Percentiles rank a stretch among this genome's conserved stretches.
Conservation (phyloP, 2,329 filamentous ascomycete species). For the Fusarium stilboides region DNA sequence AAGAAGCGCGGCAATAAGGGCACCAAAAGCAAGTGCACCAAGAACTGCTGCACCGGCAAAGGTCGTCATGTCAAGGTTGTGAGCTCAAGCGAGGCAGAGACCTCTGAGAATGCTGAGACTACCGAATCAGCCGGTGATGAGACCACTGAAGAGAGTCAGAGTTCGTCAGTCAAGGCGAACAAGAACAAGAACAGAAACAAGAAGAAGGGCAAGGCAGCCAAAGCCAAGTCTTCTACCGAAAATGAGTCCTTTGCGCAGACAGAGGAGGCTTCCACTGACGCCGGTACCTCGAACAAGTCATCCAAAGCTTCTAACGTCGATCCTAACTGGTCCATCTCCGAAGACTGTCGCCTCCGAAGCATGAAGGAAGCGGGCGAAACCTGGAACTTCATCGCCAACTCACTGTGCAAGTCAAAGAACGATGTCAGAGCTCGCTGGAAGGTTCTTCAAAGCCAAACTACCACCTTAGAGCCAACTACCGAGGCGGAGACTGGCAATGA, state of each 20-base stretch:
- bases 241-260: conserved; percentile 16
- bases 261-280: conserved; percentile 14
- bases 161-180: conserved; percentile 9
- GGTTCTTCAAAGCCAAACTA: conserved; percentile 47
- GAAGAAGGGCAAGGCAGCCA: conserved; percentile 15
- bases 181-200: conserved; percentile 24
- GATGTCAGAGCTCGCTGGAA: conserved; percentile 55
- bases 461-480: not conserved
- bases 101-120: conserved; percentile 3
- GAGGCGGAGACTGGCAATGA: conserved; percentile 8
- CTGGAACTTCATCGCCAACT: conserved; percentile 52
- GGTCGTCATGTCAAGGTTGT: conserved; percentile 9
- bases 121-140: not conserved
- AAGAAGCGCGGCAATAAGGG: conserved; percentile 15
- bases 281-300: conserved; percentile 11
- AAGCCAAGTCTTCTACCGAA: conserved; percentile 13
- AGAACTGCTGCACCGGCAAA: not conserved
- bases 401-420: conserved; percentile 49
- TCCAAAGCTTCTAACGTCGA: conserved; percentile 8
- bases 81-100: conserved; percentile 13
- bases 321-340: conserved; percentile 54
- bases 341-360: conserved; percentile 54
- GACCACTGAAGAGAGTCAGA: not conserved
- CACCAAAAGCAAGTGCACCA: not conserved
- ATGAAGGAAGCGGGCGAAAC: conserved; percentile 54